Evolutionary conservation across 371 early-diverging fungal species (phyloP), one percentile per base, ranked within the genome.

Genomic region (Rhizomucor pusillus): DNA sequence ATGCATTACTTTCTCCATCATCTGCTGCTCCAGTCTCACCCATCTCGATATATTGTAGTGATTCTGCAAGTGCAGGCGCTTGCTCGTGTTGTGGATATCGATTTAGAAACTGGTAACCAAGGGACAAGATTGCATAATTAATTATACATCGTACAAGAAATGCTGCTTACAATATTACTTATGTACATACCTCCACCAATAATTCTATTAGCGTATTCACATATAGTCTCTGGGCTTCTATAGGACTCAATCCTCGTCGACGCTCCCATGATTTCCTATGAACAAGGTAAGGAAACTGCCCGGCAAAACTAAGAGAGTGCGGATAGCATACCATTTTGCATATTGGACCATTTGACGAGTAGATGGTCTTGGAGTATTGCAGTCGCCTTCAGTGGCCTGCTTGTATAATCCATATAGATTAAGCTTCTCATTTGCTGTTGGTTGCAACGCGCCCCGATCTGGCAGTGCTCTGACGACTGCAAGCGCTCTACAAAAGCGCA

Each of bases 361-460:
- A 12, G 66, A 63, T 10, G 63, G 71, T 59, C 59, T 58, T 47
- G 73, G 54, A 12, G 79, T 73, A 35, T 59, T 59, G 73, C 84
- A 82, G 54, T 90, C 86, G 29, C 93, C 92, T 34, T 74, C 67
- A 25, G 73, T 82, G 10, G 79, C 81, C 63, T 93, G 92, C 77
- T 93, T 92, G 82, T 79, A 92, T 34, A 81, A 70, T 11, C 75
- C 85, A 72, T 92, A 93, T 2, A 92, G 74, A 57, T 73, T 50
- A 23, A 92, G 75, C 54, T 88, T 75, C 48, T 86, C 85, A 43
- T 78, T 71, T 69, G 90, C 79, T 52, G 63, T 65, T 43, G 91
- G 89, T 52, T 79, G 63, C 20, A 67, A 54, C 4, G 46, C 18
- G 29, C 64, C 58, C 14, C 50, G 40, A 49, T 62, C 54, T 3